phyloP scores from a whole-genome alignment of 331 rosid species.

The Telfairia occidentalis region DNA sequence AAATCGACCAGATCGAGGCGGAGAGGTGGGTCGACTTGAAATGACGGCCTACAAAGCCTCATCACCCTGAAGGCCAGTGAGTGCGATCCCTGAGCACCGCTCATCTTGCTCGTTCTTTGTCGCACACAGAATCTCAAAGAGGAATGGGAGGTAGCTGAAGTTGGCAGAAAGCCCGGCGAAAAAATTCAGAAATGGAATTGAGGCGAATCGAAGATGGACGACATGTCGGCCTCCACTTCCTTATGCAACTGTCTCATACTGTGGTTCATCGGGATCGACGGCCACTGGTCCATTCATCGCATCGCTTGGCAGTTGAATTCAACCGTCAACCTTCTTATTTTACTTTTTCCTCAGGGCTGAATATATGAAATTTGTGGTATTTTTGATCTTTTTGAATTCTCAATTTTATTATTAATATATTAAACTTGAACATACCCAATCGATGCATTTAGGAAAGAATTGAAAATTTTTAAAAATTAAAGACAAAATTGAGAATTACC shows the following conservation, averaged over 20 bases:
- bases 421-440: too few species aligned
- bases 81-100: conserved; percentile 50
- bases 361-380: too few species aligned
- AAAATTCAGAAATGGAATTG: background rate
- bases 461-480: too few species aligned
- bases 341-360: too few species aligned
- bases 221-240: background rate
- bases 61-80: conserved; percentile 83
- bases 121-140: background rate
- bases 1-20: conserved; percentile 75
- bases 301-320: background rate
- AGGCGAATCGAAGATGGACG: background rate
- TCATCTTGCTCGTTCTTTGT: conserved; percentile 14
- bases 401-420: too few species aligned
- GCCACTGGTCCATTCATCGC: background rate
- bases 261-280: background rate
- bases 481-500: too few species aligned
- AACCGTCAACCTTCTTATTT: background rate
- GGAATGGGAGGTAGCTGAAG: background rate
- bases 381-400: too few species aligned
- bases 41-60: conserved; percentile 83
- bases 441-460: too few species aligned
- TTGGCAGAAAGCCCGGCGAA: background rate
- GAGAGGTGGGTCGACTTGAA: conserved; percentile 79
- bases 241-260: background rate